Percentiles rank a stretch among this genome's conserved stretches.
Conservation (phyloP, 129 eudicot species). For the Flaveria robusta region DNA sequence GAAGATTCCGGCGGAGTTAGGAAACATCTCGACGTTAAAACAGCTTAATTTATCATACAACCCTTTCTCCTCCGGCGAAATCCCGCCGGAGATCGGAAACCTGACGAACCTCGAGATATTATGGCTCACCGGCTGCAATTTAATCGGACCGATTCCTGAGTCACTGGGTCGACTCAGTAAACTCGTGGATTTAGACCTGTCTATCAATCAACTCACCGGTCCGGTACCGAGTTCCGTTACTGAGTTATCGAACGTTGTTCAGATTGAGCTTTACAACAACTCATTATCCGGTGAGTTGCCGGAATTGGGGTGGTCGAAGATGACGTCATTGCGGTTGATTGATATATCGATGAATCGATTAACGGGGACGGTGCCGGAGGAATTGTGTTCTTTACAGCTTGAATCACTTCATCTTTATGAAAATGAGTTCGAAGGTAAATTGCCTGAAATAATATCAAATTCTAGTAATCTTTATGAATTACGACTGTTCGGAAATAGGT, state of each 20-base stretch:
- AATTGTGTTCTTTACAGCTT: conserved; percentile 70
- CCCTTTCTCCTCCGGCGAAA: conserved; percentile 70
- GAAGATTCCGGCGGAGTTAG: conserved; percentile 52
- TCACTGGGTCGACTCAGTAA: conserved; percentile 66
- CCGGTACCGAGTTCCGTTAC: conserved; percentile 59
- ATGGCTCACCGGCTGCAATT: conserved; percentile 62
- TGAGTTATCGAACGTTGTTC: conserved; percentile 46
- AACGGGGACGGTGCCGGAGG: conserved; percentile 67
- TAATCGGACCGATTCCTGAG: conserved; percentile 70
- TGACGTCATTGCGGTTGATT: conserved; percentile 58
- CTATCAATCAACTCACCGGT: conserved; percentile 54
- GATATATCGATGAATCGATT: conserved; percentile 82
- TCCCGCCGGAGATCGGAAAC: conserved; percentile 77
- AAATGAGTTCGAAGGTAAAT: conserved; percentile 54
- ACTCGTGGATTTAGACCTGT: conserved; percentile 70
- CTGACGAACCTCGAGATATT: conserved; percentile 58
- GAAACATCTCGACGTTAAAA: conserved; percentile 63
- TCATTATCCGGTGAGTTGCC: conserved; percentile 78
- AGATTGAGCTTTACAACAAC: conserved; percentile 80
- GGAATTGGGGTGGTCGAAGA: conserved; percentile 57
- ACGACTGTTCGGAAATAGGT: conserved; percentile 56
- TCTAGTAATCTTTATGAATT: conserved; percentile 70
- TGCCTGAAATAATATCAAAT: conserved; percentile 56
- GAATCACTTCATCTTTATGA: conserved; percentile 75
- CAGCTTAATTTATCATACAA: conserved; percentile 78